Conservation (phyloP, 176 grass and related monocot genomes). For the Zea luxurians region DNA sequence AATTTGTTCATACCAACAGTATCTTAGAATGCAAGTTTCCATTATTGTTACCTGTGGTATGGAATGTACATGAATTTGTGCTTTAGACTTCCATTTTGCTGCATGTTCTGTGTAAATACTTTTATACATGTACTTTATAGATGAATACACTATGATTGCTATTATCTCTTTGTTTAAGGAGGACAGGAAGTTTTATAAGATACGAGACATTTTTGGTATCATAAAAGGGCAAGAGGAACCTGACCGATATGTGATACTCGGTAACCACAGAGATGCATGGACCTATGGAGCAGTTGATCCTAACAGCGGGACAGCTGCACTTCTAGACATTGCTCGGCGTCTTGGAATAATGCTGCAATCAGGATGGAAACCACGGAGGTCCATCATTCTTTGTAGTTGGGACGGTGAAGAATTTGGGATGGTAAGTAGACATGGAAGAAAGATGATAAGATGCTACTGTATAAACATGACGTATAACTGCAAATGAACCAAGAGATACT, state of each 20-base stretch:
- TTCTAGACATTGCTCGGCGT: slow-evolving; percentile 79
- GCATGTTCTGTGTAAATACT: slow-evolving; percentile 26
- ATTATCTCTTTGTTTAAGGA: slow-evolving; percentile 65
- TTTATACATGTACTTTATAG: slow-evolving; percentile 7
- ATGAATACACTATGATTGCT: slow-evolving; percentile 23
- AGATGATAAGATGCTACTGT: background rate
- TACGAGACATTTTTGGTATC: slow-evolving; percentile 69
- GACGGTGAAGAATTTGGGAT: slow-evolving; percentile 98
- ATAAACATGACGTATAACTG: background rate
- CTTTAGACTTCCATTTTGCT: slow-evolving; percentile 3
- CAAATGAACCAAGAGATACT: background rate
- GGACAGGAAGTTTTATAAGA: slow-evolving; percentile 56
- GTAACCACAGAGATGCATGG: slow-evolving; percentile 98
- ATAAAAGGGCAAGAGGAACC: slow-evolving; percentile 80
- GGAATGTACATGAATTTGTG: background rate
- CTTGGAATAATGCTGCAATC: slow-evolving; percentile 72
- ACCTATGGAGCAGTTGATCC: slow-evolving; percentile 97
- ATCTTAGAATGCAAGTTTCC: slow-evolving; percentile 20
- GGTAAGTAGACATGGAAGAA: slow-evolving; percentile 55
- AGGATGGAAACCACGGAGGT: slow-evolving; percentile 86
- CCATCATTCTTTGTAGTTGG: slow-evolving; percentile 93
- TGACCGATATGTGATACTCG: slow-evolving; percentile 85
- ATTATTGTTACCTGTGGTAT: background rate
- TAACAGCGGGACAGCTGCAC: slow-evolving; percentile 82
- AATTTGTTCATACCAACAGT: background rate